Evolutionary conservation across 2,329 filamentous ascomycete species (phyloP), one percentile per base, ranked within the genome.

Genomic region (Xylaria sp.): DNA sequence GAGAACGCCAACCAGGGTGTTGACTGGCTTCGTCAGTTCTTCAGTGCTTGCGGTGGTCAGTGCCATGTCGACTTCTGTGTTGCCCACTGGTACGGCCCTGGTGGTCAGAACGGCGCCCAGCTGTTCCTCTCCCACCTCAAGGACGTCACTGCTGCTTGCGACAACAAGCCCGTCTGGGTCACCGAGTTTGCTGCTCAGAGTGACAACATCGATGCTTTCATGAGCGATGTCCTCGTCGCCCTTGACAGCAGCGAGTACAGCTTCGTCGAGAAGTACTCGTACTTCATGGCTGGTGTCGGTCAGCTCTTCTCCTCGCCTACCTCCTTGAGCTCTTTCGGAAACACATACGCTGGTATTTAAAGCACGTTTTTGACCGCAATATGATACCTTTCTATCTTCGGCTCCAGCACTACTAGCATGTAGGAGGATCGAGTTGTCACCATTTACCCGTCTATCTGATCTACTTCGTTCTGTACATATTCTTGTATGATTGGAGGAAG

Each of bases 51-150:
- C 73, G 68, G 73, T 52, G 71, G 72, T 57, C 62, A 74, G 52
- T 88, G 85, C 77, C 67, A 74, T 44, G 78, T 81, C 60, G 83
- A 87, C 73, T 86, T 85, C 72, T 80, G 84, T 73, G 77, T 79
- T 70, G 76, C 83, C 51, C 86, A 89, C 75, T 88, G 84, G 83
- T 89, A 89, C 74, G 80, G 80, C 53, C 72, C 73, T 47, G 74
- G 79, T 13, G 71, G 67, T 44, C 13, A 30, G 13, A 69, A 76
- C 55, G 78, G 78, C 59, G 70, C 74, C 30, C 72, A 78, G 48
- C 76, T 74, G 62, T 84, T 88, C 73, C 81, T 85, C 65, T 61
- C 70, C 46, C 83, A 87, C 72, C 69, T 87, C 58, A 64, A 76
- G 61, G 62, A 76, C 35, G 80, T 81, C 61, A 66, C 80, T 69